Percentiles rank a stretch among this genome's conserved stretches.
Conservation (phyloP, 2,329 filamentous ascomycete species). For the Colletotrichum falcatum region DNA sequence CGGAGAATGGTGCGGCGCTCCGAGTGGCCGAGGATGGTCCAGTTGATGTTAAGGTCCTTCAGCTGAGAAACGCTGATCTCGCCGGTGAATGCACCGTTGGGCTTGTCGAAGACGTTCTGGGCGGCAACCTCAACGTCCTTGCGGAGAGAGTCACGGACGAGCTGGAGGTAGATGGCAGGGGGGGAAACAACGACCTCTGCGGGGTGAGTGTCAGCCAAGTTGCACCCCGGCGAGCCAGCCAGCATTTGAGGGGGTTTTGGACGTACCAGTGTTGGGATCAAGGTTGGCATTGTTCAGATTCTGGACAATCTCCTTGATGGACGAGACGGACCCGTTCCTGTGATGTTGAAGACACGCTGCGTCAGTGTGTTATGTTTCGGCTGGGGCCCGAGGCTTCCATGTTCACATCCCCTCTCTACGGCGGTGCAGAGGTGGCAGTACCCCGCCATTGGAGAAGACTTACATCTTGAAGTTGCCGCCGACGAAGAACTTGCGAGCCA, state of each 20-base stretch:
- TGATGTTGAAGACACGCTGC: constrained; percentile 21
- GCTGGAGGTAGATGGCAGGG: constrained; percentile 88
- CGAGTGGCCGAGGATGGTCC: constrained; percentile 93
- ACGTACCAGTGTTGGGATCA: constrained; percentile 79
- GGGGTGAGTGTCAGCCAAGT: constrained; percentile 30
- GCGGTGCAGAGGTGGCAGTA: constrained; percentile 20
- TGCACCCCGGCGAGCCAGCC: neutral
- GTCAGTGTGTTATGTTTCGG: constrained; percentile 38
- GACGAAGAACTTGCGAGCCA: constrained; percentile 97
- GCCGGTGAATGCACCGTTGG: constrained; percentile 95
- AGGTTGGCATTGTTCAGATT: constrained; percentile 89
- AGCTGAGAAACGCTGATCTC: constrained; percentile 95
- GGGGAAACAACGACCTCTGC: constrained; percentile 95
- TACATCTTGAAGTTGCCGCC: constrained; percentile 99
- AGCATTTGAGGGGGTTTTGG: neutral
- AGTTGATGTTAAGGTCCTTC: constrained; percentile 87
- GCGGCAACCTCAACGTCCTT: constrained; percentile 85
- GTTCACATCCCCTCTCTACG: constrained; percentile 6
- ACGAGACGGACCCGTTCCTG: constrained; percentile 93
- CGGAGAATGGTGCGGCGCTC: constrained; percentile 92
- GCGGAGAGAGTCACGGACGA: constrained; percentile 83
- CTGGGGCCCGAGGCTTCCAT: constrained; percentile 11
- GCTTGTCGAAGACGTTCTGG: constrained; percentile 98
- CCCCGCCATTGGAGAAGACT: constrained; percentile 48
- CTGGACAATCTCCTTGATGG: constrained; percentile 90